A percentile compares a stretch with the other conserved stretches of the same genome.
Evolutionary conservation across 768 basidiomycete genomes (phyloP).

Genomic region (Pleurotus salmoneostramineus): DNA sequence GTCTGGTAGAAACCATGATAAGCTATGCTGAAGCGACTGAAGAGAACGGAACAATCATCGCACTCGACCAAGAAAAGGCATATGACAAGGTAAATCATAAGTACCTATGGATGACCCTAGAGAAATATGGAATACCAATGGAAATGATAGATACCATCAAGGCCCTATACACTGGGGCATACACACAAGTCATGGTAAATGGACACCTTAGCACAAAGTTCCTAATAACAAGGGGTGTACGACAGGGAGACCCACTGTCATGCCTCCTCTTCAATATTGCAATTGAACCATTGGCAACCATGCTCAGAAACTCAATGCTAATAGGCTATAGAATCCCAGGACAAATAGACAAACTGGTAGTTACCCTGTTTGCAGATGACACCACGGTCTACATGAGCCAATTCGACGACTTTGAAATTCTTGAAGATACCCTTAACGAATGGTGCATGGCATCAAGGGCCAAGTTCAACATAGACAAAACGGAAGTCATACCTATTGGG

Average conservation of each 20-base stretch:
- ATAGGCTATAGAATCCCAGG: constrained; percentile 20
- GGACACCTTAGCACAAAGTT: constrained; percentile 20
- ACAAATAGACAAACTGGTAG: constrained; percentile 17
- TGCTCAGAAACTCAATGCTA: constrained; percentile 23
- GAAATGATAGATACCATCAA: constrained; percentile 23
- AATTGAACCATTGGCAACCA: constrained; percentile 32
- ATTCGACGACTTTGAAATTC: constrained; percentile 18
- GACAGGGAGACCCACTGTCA: constrained; percentile 35
- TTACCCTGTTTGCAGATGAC: constrained; percentile 37
- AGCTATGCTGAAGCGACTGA: constrained; percentile 17
- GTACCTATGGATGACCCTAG: constrained; percentile 24
- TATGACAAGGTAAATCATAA: constrained; percentile 30
- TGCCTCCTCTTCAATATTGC: constrained; percentile 35
- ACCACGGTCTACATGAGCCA: constrained; percentile 30
- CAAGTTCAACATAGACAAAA: constrained; percentile 38
- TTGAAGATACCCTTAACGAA: constrained; percentile 20
- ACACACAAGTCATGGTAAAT: constrained; percentile 30
- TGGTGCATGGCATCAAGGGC: constrained; percentile 40
- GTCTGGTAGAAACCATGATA: constrained; percentile 20
- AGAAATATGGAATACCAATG: constrained; percentile 17
- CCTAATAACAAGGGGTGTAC: constrained; percentile 24
- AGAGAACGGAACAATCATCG: constrained; percentile 21
- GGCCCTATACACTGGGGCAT: constrained; percentile 23
- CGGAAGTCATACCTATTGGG: constrained; percentile 32
- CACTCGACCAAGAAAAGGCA: constrained; percentile 34